These are phyloP conservation scores for Aureobasidium sp. DNA, from an alignment of 2,329 filamentous ascomycete genomes.

Conservation along the genomic window DNA sequence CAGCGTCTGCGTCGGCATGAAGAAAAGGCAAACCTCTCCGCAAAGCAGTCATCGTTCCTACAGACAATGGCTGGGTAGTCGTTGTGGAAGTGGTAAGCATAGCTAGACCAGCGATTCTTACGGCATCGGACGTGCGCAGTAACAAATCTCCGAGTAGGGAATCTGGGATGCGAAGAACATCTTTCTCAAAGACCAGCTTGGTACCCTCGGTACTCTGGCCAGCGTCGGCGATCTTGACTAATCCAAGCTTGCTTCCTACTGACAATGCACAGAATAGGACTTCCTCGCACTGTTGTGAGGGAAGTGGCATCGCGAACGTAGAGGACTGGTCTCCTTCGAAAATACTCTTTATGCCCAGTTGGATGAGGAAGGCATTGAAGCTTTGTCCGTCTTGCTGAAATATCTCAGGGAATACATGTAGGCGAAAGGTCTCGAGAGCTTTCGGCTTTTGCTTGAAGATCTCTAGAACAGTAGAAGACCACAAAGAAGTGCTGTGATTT, in stretches of 20 bases:
- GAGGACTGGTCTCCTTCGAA: conserved; percentile 19
- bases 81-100: conserved; percentile 81
- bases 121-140: conserved; percentile 43
- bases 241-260: conserved; percentile 47
- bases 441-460: conserved; percentile 39
- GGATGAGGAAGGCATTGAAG: conserved; percentile 45
- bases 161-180: conserved; percentile 61
- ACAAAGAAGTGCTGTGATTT: conserved; percentile 29
- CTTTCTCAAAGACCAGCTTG: conserved; percentile 12
- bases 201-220: neutral
- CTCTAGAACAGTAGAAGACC: conserved; percentile 42
- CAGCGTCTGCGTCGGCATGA: conserved; percentile 87
- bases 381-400: conserved; percentile 45
- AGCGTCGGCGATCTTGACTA: conserved; percentile 42
- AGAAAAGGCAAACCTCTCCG: conserved; percentile 72
- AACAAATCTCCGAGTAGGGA: conserved; percentile 42
- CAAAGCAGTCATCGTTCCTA: conserved; percentile 68
- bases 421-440: conserved; percentile 44
- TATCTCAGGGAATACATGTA: conserved; percentile 53
- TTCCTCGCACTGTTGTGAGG: conserved; percentile 5
- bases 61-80: conserved; percentile 76
- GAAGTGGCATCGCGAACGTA: neutral
- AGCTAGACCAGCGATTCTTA: conserved; percentile 84
- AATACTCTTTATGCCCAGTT: conserved; percentile 40
- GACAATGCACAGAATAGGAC: conserved; percentile 33